Base-by-base conservation (phyloP, 768 basidiomycete species). In the Kwoniella sp. region DNA sequence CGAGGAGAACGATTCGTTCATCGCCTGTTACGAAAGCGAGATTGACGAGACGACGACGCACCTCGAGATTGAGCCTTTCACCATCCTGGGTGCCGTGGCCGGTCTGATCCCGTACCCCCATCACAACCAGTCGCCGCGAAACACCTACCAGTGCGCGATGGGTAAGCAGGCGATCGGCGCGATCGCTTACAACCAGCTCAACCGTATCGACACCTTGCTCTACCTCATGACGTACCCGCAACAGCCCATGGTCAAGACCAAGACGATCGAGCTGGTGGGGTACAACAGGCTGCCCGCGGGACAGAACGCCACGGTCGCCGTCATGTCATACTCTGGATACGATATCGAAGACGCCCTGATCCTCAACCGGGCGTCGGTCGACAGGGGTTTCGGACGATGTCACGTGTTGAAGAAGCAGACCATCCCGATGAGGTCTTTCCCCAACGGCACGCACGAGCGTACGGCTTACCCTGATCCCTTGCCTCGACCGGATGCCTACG, bases 81-180 rank as follows among this genome's bases (percentile, higher is more conserved):
- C 95, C 2, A 78, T 99, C 55, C 83, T 99, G 11, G 95, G 95
- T 12, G 95, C 91, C 31, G 95, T 99, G 41, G 95, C 95, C 3
- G 95, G 95, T 39, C 82, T 99, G 23, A 99, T 99, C 68, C 95
- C 95, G 11, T 99, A 99, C 71, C 95, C 95, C 1, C 95, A 99
- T 71, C 95, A 99, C 74, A 99, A 99, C 69, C 95, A 99, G 70
- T 98, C 95, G 4, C 95, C 95, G 2, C 86, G 95, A 48, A 99
- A 99, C 69, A 99, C 95, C 9, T 99, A 99, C 73, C 93, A 99
- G 78, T 99, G 93, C 69, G 93, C 93, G 49, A 99, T 99, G 93
- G 93, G 95, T 48, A 99, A 99, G 78, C 95, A 99, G 78, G 93
- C 95, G 2, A 99, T 99, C 59, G 95, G 95, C 19, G 92, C 92